Evolutionary conservation across 2,329 filamentous ascomycete genomes (phyloP).

Genomic region (Colletotrichum sansevieriae): DNA sequence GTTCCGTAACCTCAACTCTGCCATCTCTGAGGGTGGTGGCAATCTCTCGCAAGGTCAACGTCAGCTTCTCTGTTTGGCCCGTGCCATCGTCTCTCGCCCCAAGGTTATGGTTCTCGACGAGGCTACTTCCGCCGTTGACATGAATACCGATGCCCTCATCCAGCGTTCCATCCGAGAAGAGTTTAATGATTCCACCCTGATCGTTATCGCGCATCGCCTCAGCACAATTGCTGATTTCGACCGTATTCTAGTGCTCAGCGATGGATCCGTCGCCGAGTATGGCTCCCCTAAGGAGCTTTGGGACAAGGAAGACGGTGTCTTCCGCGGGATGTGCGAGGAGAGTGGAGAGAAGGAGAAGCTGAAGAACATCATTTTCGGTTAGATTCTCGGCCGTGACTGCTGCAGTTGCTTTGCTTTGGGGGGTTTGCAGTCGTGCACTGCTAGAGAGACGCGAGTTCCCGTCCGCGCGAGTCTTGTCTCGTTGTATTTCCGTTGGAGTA

Average conservation of each 20-base stretch:
- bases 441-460: neutral
- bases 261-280: conserved; percentile 76
- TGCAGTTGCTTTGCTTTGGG: neutral
- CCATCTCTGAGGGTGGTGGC: conserved; percentile 78
- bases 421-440: neutral
- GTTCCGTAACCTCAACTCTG: conserved; percentile 72
- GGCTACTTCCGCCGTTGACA: conserved; percentile 83
- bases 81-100: conserved; percentile 78
- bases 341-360: conserved; percentile 70
- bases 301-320: conserved; percentile 64
- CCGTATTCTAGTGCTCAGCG: conserved; percentile 77
- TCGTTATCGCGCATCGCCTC: conserved; percentile 73
- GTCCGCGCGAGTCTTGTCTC: neutral
- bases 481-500: neutral
- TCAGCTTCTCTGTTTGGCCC: conserved; percentile 80
- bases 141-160: conserved; percentile 80
- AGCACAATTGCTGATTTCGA: conserved; percentile 85
- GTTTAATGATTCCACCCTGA: conserved; percentile 75
- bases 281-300: conserved; percentile 74
- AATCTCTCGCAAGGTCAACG: conserved; percentile 83
- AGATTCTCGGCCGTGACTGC: neutral
- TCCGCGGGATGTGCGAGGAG: conserved; percentile 73
- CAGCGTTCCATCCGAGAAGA: conserved; percentile 80
- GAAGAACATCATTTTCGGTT: conserved; percentile 58
- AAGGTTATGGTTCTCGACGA: conserved; percentile 86